Evolutionary conservation across 2,329 filamentous ascomycete genomes (phyloP).

Genomic region (Ascochyta clinopodiicola): DNA sequence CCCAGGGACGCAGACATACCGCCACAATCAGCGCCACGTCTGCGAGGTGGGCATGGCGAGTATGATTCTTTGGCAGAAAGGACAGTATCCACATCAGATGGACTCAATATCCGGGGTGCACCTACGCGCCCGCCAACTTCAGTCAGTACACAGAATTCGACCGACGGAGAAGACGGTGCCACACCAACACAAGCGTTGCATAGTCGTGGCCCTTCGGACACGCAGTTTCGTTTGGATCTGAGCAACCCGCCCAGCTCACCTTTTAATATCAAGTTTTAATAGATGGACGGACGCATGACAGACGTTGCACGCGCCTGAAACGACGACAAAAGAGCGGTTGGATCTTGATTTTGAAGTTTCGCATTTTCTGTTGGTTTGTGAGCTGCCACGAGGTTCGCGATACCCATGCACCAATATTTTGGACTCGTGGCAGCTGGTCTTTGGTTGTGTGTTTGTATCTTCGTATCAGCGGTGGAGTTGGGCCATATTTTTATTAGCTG

Average conservation of each 20-base stretch:
- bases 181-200: conserved; percentile 46
- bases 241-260: conserved; percentile 47
- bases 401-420: conserved; percentile 41
- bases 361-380: conserved; percentile 35
- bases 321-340: conserved; percentile 29
- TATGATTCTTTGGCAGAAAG: conserved; percentile 40
- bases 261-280: conserved; percentile 48
- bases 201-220: conserved; percentile 39
- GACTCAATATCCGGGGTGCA: conserved; percentile 26
- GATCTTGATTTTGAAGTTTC: conserved; percentile 32
- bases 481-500: conserved; percentile 31
- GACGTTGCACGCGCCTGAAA: conserved; percentile 26
- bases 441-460: conserved; percentile 28
- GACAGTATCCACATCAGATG: conserved; percentile 39
- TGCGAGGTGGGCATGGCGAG: conserved; percentile 29
- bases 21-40: conserved; percentile 22
- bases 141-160: conserved; percentile 29
- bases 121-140: conserved; percentile 36
- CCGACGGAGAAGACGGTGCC: conserved; percentile 40
- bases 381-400: conserved; percentile 43
- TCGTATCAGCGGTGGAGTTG: conserved; percentile 46
- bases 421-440: conserved; percentile 39
- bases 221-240: conserved; percentile 44
- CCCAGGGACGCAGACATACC: conserved; percentile 11
- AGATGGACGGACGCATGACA: conserved; percentile 14